A percentile compares a stretch with the other conserved stretches of the same genome.
Evolutionary conservation across 148 eudicot species (phyloP).

Genomic region (Rhododendron williamsianum): DNA sequence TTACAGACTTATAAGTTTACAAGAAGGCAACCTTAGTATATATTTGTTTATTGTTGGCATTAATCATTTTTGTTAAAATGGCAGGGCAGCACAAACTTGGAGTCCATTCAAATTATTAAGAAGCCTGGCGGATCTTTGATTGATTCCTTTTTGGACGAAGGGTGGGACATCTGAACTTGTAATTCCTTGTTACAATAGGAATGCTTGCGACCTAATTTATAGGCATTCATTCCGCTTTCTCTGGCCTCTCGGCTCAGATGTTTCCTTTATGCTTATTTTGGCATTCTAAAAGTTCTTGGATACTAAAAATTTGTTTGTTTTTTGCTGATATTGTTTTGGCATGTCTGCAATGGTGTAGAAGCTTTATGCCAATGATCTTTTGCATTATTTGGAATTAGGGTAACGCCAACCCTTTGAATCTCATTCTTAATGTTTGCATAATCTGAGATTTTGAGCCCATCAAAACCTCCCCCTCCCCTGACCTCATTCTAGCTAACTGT

Average conservation of each 20-base stretch:
- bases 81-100: constrained; percentile 97
- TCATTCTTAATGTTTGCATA: background rate
- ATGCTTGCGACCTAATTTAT: background rate
- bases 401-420: background rate
- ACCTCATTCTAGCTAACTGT: too few species aligned
- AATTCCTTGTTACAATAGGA: background rate
- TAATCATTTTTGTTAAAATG: constrained; percentile 19
- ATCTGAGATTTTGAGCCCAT: background rate
- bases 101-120: constrained; percentile 94
- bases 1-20: too few species aligned
- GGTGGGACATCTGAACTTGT: constrained; percentile 34
- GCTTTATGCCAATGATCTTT: background rate
- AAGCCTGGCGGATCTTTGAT: constrained; percentile 93
- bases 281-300: background rate
- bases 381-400: background rate
- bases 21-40: background rate
- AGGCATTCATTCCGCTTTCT: background rate
- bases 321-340: background rate
- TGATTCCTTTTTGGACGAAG: constrained; percentile 93
- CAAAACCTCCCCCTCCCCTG: too few species aligned
- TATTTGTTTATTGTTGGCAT: background rate
- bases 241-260: background rate
- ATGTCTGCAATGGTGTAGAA: background rate
- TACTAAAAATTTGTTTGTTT: background rate
- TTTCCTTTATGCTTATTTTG: background rate